Evolutionary conservation across 139 green algal species (phyloP).

Genomic region (Eudorina sp.): DNA sequence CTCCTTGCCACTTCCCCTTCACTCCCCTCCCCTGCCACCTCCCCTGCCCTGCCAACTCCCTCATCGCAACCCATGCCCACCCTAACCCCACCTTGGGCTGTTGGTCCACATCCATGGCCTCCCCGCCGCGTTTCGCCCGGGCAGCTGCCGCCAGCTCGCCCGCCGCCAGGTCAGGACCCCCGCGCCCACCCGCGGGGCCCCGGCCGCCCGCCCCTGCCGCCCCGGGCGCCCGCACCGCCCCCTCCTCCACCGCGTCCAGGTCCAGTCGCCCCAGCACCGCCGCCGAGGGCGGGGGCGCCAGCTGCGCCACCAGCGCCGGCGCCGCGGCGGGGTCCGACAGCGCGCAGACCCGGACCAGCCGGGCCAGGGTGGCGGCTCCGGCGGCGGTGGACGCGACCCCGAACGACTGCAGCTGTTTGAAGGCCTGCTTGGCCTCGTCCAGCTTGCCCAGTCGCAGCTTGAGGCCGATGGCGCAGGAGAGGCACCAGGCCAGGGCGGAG

Average conservation of each 20-base stretch:
- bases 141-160: slow-evolving; percentile 21
- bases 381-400: slow-evolving; percentile 13
- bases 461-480: slow-evolving; percentile 72
- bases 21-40: background rate
- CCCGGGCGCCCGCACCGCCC: slow-evolving; percentile 13
- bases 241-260: slow-evolving; percentile 71
- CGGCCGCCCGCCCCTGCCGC: slow-evolving; percentile 2
- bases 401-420: slow-evolving; percentile 43
- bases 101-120: slow-evolving; percentile 38
- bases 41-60: background rate
- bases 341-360: slow-evolving; percentile 58
- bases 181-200: background rate
- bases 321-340: slow-evolving; percentile 57
- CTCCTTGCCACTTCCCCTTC: too few relatives aligned
- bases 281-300: background rate
- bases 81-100: slow-evolving; percentile 28
- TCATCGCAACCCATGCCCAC: background rate
- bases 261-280: slow-evolving; percentile 48
- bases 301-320: slow-evolving; percentile 14
- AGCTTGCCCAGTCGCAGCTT: slow-evolving; percentile 73
- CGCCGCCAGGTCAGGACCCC: slow-evolving; percentile 1
- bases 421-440: slow-evolving; percentile 42
- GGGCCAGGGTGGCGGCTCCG: slow-evolving; percentile 48
- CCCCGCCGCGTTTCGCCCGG: slow-evolving; percentile 38
- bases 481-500: slow-evolving; percentile 64